A percentile compares a stretch with the other conserved stretches of the same genome.
These are phyloP conservation scores for Aspergillus sp. DNA, from an alignment of 2,329 filamentous ascomycete species.

Conservation along the genomic window DNA sequence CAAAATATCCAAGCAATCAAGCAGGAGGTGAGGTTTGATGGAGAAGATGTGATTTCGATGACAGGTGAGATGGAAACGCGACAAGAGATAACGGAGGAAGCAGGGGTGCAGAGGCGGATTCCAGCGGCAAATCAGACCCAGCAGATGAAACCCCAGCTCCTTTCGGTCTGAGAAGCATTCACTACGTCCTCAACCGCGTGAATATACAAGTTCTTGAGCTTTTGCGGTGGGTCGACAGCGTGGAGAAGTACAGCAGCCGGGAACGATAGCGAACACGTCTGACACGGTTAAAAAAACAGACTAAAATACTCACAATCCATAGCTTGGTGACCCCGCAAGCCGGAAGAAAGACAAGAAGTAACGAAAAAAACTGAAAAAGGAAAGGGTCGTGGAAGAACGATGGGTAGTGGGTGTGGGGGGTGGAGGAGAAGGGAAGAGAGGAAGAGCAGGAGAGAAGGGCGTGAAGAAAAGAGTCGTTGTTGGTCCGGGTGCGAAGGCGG, in stretches of 20 bases:
- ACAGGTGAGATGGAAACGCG: conserved; percentile 29
- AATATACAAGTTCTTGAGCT: conserved; percentile 17
- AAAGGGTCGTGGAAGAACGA: conserved; percentile 25
- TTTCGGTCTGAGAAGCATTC: conserved; percentile 8
- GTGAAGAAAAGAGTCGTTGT: conserved; percentile 20
- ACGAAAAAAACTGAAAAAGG: conserved; percentile 7
- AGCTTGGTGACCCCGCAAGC: conserved; percentile 42
- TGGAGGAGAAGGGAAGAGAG: conserved; percentile 26
- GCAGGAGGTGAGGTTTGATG: conserved; percentile 28
- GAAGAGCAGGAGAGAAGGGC: conserved; percentile 11
- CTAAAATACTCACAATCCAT: conserved; percentile 52
- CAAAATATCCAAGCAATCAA: conserved; percentile 15
- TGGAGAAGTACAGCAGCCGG: conserved; percentile 33
- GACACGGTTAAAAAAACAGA: conserved; percentile 21
- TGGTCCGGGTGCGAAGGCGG: conserved; percentile 6
- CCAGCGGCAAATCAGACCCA: conserved; percentile 15
- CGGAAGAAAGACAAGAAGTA: conserved; percentile 12
- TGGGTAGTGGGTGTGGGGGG: conserved; percentile 22
- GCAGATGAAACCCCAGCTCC: conserved; percentile 10
- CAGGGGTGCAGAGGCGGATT: conserved; percentile 11
- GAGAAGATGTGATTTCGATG: conserved; percentile 30
- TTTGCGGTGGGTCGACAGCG: conserved; percentile 32
- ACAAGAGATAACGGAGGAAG: conserved; percentile 14
- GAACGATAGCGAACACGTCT: conserved; percentile 23
- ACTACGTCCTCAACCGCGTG: conserved; percentile 10